Evolutionary conservation across 2,329 filamentous ascomycete genomes (phyloP), one percentile per base, ranked within the genome.

Genomic region (Cladosporium sp.): DNA sequence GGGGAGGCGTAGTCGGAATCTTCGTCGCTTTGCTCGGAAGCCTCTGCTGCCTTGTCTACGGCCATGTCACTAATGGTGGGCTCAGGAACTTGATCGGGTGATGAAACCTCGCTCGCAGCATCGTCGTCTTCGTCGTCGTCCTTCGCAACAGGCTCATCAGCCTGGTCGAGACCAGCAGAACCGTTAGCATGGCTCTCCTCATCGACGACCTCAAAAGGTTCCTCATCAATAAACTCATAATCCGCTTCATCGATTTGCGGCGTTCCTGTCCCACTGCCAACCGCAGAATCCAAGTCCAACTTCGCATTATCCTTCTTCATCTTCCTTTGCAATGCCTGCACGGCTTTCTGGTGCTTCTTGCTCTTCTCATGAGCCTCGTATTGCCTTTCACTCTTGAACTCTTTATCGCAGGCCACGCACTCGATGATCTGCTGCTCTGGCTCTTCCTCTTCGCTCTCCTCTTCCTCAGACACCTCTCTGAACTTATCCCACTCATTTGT

Each of bases 281-380:
- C 60, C 2, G 46, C 53, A 36, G 57, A 51, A 58, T 72, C 62
- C 36, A 83, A 70, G 64, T 81, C 74, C 36, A 92, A 76, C 58
- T 88, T 83, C 56, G 83, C 81, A 72, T 93, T 90, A 73, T 99
- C 91, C 71, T 89, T 88, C 71, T 85, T 86, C 93, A 99, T 96
- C 76, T 95, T 89, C 72, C 87, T 85, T 72, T 88, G 88, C 46
- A 99, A 79, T 67, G 93, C 86, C 70, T 93, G 89, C 7, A 97
- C 85, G 2, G 92, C 90, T 76, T 97, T 98, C 67, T 89, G 79
- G 73, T 99, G 95, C 79, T 98, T 99, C 77, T 97, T 99, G 82
- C 94, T 98, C 80, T 90, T 92, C 79, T 97, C 93, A 73, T 99
- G 95, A 3, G 91, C 89, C 73, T 96, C 89, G 68, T 91, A 93